These are phyloP conservation scores for Ganoderma boninense DNA, from an alignment of 1,284 basidiomycete species.

Conservation along the genomic window DNA sequence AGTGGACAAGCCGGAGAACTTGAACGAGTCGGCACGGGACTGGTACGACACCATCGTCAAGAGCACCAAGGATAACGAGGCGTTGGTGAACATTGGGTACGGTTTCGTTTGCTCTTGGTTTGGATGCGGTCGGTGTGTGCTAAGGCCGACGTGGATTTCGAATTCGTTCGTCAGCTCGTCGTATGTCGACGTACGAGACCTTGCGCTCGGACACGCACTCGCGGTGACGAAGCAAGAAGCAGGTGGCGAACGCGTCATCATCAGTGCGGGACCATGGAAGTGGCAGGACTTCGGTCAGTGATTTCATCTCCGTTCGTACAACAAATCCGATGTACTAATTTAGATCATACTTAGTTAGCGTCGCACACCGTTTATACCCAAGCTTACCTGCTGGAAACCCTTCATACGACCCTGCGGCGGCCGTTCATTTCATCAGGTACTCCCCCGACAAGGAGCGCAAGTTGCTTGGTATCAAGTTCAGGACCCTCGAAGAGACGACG, in stretches of 20 bases:
- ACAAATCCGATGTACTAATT: not conserved
- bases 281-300: conserved; percentile 36
- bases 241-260: conserved; percentile 65
- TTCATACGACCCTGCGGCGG: conserved; percentile 29
- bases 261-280: conserved; percentile 37
- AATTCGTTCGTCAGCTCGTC: conserved; percentile 9
- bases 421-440: conserved; percentile 42
- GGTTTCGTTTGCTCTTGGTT: not conserved
- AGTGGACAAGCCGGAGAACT: conserved; percentile 50
- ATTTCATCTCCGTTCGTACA: not conserved
- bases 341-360: conserved; percentile 12
- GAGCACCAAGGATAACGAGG: conserved; percentile 30
- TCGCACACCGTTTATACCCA: conserved; percentile 25
- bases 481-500: conserved; percentile 49
- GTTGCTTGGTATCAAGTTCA: conserved; percentile 55
- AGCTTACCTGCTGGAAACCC: conserved; percentile 14
- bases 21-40: conserved; percentile 61
- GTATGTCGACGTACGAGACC: conserved; percentile 70
- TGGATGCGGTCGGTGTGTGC: not conserved
- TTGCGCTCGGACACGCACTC: conserved; percentile 63
- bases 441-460: conserved; percentile 49
- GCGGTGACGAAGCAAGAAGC: conserved; percentile 56
- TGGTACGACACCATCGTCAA: conserved; percentile 43
- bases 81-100: conserved; percentile 25
- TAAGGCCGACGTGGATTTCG: not conserved